phyloP scores from a whole-genome alignment of 129 eudicot species.

The Ambrosia trifida region DNA sequence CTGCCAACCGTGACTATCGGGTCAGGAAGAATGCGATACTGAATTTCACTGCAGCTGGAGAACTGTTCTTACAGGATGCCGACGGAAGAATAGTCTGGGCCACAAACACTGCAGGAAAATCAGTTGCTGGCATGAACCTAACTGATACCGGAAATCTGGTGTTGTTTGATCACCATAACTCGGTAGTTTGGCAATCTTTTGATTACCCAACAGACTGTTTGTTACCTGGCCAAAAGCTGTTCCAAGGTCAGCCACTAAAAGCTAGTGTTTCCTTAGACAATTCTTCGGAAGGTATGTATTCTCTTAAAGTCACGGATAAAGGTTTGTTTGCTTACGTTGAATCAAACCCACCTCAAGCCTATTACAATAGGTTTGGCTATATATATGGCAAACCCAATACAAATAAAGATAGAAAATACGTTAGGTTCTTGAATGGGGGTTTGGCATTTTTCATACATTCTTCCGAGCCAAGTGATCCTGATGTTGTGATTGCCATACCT shows the following conservation, averaged over 20 bases:
- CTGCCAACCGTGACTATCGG: constrained; percentile 25
- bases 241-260: constrained; percentile 28
- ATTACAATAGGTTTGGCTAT: neutral
- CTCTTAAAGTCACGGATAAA: neutral
- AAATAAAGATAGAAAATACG: neutral
- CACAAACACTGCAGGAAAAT: constrained; percentile 31
- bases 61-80: constrained; percentile 18
- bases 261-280: constrained; percentile 17
- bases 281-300: constrained; percentile 25
- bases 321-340: constrained; percentile 18
- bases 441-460: neutral
- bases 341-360: constrained; percentile 25
- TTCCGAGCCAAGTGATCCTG: neutral
- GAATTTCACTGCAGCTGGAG: constrained; percentile 21
- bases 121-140: constrained; percentile 27
- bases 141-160: constrained; percentile 27
- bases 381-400: no score
- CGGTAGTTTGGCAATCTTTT: constrained; percentile 42
- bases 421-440: constrained; percentile 2
- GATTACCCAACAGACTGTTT: constrained; percentile 40
- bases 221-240: constrained; percentile 27
- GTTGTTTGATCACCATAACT: neutral
- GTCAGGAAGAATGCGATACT: constrained; percentile 12
- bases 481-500: neutral
- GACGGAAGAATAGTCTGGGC: constrained; percentile 37